A percentile compares a stretch with the other conserved stretches of the same genome.
Evolutionary conservation across 345 rosid genomes (phyloP).

Genomic region (Gossypium raimondii): DNA sequence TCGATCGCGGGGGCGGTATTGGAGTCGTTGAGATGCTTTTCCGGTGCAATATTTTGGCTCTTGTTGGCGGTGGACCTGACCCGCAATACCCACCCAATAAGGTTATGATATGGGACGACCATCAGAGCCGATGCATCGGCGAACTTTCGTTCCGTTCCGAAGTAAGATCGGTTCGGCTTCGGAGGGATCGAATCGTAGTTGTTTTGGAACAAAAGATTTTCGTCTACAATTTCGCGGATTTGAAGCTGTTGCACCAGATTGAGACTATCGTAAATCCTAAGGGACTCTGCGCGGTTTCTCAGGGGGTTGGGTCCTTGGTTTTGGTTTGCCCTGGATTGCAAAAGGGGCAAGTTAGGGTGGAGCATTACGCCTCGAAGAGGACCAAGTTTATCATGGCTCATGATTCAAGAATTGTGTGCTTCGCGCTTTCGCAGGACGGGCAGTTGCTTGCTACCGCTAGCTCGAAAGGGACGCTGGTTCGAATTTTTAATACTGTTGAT

Average conservation of each 20-base stretch:
- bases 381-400: slow-evolving; percentile 96
- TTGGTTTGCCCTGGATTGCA: slow-evolving; percentile 88
- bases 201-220: slow-evolving; percentile 83
- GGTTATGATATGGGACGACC: slow-evolving; percentile 99
- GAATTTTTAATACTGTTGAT: slow-evolving; percentile 68
- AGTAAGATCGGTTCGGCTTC: slow-evolving; percentile 73
- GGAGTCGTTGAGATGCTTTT: slow-evolving; percentile 90
- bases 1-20: slow-evolving; percentile 58
- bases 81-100: slow-evolving; percentile 76
- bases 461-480: slow-evolving; percentile 81
- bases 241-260: slow-evolving; percentile 82
- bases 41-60: slow-evolving; percentile 83
- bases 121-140: slow-evolving; percentile 82
- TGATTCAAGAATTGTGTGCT: slow-evolving; percentile 89
- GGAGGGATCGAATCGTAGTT: slow-evolving; percentile 78
- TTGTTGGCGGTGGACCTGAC: slow-evolving; percentile 85
- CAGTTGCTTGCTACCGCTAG: slow-evolving; percentile 82
- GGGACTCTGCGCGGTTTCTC: slow-evolving; percentile 86
- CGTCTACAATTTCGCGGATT: slow-evolving; percentile 76
- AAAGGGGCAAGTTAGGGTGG: slow-evolving; percentile 91
- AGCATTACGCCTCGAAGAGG: slow-evolving; percentile 81
- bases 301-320: slow-evolving; percentile 66
- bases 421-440: slow-evolving; percentile 80
- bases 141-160: slow-evolving; percentile 88
- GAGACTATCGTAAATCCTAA: slow-evolving; percentile 85